Evolutionary conservation across 2,329 filamentous ascomycete species (phyloP), one percentile per base, ranked within the genome.

Genomic region (Xylariaceae sp.): DNA sequence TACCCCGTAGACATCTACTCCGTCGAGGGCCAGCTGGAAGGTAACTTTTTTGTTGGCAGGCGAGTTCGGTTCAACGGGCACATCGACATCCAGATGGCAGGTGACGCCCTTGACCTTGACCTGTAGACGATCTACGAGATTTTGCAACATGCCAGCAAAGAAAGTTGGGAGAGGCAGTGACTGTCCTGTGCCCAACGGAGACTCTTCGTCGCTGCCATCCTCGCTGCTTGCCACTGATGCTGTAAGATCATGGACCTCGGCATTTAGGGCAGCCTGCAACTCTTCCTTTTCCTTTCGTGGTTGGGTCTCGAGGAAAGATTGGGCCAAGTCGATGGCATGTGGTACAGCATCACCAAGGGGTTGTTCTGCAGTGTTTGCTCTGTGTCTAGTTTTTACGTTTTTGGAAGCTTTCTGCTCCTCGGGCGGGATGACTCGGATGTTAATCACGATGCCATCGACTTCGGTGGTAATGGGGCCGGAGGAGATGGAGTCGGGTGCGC

Each of bases 401-500:
- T 54, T 54, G 56, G 52, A 53, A 57, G 58, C 55, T 47, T 58
- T 62, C 39, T 55, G 64, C 56, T 59, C 66, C 10, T 67, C 63
- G 34, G 69, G 64, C 50, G 68, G 58, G 57, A 71, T 56, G 25
- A 88, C 71, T 55, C 74, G 75, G 20, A 88, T 60, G 48, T 82
- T 77, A 23, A 94, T 76, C 54, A 91, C 80, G 49, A 96, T 80
- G 17, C 89, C 90, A 56, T 92, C 82, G 19, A 92, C 77, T 61
- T 95, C 87, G 57, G 92, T 80, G 22, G 79, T 74, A 62, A 97
- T 94, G 22, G 88, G 84, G 55, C 85, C 91, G 42, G 82, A 85
- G 65, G 91, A 90, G 54, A 96, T 84, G 65, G 96, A 88, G 63
- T 93, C 84, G 11, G 92, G 89, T 40, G 97, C 77, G 6, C 86